phyloP scores from a whole-genome alignment of 2,329 filamentous ascomycete genomes.

The Blastomyces parvus region DNA sequence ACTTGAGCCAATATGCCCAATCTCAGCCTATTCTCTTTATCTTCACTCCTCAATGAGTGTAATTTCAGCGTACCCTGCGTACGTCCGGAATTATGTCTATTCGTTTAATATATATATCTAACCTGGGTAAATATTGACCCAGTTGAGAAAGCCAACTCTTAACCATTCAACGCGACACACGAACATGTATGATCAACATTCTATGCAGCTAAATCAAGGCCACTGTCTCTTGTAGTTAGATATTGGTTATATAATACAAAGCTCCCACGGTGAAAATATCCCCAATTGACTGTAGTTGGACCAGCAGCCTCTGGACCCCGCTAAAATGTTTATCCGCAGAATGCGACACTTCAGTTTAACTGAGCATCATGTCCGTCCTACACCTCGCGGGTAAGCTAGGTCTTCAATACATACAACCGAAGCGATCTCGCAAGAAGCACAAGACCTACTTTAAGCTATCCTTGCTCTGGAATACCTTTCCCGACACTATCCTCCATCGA shows the following conservation, averaged over 20 bases:
- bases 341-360: too few species aligned
- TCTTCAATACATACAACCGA: too few species aligned
- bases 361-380: too few species aligned
- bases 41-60: not conserved
- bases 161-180: not conserved
- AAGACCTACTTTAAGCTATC: not conserved
- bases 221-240: not conserved
- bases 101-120: not conserved
- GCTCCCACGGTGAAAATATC: not conserved
- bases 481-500: not conserved
- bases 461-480: not conserved
- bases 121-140: not conserved
- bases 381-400: too few species aligned
- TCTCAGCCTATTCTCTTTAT: not conserved
- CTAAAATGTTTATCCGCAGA: conserved; percentile 1
- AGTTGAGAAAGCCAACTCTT: not conserved
- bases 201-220: not conserved
- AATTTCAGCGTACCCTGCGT: not conserved
- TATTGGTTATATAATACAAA: too few species aligned
- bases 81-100: not conserved
- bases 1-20: not conserved
- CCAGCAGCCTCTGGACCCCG: not conserved
- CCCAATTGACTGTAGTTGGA: not conserved
- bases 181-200: not conserved
- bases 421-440: not conserved